A percentile compares a stretch with the other conserved stretches of the same genome.
phyloP scores from a whole-genome alignment of 306 rosid genomes.

The Gillenia trifoliata region DNA sequence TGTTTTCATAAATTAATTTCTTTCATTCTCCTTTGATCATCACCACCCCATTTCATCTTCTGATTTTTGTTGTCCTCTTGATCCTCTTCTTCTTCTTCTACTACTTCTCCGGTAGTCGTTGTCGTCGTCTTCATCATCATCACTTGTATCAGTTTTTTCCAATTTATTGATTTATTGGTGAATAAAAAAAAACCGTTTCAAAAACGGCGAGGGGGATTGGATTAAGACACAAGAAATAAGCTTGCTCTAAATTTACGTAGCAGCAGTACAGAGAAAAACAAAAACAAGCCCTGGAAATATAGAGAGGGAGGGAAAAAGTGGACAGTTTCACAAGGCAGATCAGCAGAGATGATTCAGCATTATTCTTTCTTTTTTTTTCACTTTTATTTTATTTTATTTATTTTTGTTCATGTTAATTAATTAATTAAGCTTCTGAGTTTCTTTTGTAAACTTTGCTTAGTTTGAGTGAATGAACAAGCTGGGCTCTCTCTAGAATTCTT shows the following conservation, averaged over 20 bases:
- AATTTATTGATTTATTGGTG: constrained; percentile 35
- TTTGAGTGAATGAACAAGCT: constrained; percentile 14
- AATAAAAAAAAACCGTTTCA: constrained; percentile 27
- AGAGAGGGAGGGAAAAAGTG: constrained; percentile 12
- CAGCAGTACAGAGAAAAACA: constrained; percentile 7
- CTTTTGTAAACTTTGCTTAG: constrained; percentile 12
- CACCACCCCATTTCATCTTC: constrained; percentile 1
- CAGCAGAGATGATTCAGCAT: constrained; percentile 17
- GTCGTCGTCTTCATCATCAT: not conserved
- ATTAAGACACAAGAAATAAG: constrained; percentile 19
- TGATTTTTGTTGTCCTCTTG: constrained; percentile 1
- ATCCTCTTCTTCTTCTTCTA: not conserved
- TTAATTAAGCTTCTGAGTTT: not conserved
- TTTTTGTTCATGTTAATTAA: constrained; percentile 5
- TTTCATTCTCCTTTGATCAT: not conserved
- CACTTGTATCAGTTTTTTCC: constrained; percentile 13
- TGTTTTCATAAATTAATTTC: not conserved
- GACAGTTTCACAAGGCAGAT: not conserved
- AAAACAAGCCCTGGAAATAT: not conserved
- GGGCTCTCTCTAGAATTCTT: constrained; percentile 5
- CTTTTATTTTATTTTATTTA: not conserved
- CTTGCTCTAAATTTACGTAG: constrained; percentile 4
- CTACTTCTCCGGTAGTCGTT: not conserved
- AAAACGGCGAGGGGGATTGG: constrained; percentile 20
- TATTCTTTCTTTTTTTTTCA: not conserved